A percentile compares a stretch with the other conserved stretches of the same genome.
phyloP scores from a whole-genome alignment of 352 stramenopile species.

The Pythium sukuiense region DNA sequence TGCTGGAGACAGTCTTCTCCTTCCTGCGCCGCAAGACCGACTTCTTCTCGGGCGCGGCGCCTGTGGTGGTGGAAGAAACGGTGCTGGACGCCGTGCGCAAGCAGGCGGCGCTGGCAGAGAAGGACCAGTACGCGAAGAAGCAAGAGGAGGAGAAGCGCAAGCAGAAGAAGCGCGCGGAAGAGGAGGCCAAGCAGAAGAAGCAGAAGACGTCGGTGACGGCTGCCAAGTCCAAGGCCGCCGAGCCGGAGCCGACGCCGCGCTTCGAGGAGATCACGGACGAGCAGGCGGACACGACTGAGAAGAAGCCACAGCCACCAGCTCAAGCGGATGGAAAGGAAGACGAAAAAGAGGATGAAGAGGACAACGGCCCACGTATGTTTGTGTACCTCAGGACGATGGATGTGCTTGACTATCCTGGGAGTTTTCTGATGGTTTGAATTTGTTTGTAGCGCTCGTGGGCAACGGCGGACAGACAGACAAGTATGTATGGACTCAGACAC shows the following conservation, averaged over 20 bases:
- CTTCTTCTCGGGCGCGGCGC: constrained; percentile 95
- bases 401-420: neutral
- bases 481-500: constrained; percentile 98
- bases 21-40: constrained; percentile 99
- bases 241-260: constrained; percentile 42
- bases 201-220: constrained; percentile 42
- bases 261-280: constrained; percentile 86
- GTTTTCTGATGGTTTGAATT: constrained; percentile 1
- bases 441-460: constrained; percentile 70
- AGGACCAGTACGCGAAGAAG: constrained; percentile 76
- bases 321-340: constrained; percentile 21
- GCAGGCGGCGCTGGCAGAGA: constrained; percentile 86
- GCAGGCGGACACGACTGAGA: constrained; percentile 34
- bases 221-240: constrained; percentile 28
- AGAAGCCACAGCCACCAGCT: constrained; percentile 16
- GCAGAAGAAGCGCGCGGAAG: constrained; percentile 53
- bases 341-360: constrained; percentile 62
- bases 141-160: constrained; percentile 80
- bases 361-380: constrained; percentile 61
- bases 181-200: constrained; percentile 52
- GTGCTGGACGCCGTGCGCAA: constrained; percentile 92
- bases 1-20: constrained; percentile 98
- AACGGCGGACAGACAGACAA: constrained; percentile 93
- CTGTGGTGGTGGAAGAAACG: constrained; percentile 73
- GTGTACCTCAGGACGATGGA: constrained; percentile 14